Evolutionary conservation across 2,329 filamentous ascomycete genomes (phyloP).

Genomic region (Pseudopithomyces maydicus): DNA sequence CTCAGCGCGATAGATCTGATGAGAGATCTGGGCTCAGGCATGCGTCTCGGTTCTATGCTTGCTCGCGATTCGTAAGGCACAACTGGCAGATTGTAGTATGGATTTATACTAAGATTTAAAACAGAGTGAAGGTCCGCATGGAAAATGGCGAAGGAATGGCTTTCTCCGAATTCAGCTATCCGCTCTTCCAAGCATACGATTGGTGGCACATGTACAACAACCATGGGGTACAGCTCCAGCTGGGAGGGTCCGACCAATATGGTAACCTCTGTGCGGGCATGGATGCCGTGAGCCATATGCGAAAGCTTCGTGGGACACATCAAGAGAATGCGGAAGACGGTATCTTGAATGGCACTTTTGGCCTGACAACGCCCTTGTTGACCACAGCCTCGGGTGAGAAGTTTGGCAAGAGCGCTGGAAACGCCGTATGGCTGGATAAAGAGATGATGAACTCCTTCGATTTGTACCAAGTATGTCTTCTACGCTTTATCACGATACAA

Average conservation of each 20-base stretch:
- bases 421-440: constrained; percentile 89
- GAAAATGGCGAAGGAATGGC: constrained; percentile 90
- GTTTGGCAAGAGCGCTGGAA: constrained; percentile 93
- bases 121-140: constrained; percentile 79
- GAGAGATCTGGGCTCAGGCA: constrained; percentile 71
- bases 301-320: constrained; percentile 34
- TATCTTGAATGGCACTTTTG: constrained; percentile 63
- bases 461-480: constrained; percentile 69
- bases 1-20: constrained; percentile 76
- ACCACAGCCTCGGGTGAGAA: constrained; percentile 86
- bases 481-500: not conserved
- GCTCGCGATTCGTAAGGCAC: constrained; percentile 78
- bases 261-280: constrained; percentile 94
- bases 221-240: constrained; percentile 77
- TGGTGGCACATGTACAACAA: constrained; percentile 86
- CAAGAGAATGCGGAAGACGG: constrained; percentile 33
- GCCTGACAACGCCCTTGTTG: constrained; percentile 88
- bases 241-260: constrained; percentile 94
- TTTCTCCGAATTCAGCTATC: constrained; percentile 90
- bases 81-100: not conserved
- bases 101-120: constrained; percentile 20
- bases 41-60: constrained; percentile 85
- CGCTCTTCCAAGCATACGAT: constrained; percentile 92
- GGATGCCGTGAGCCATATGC: constrained; percentile 81
- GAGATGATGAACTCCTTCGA: constrained; percentile 83